These are phyloP conservation scores for Ophiostoma perfectum DNA, from an alignment of 2,329 filamentous ascomycete genomes.

Conservation along the genomic window DNA sequence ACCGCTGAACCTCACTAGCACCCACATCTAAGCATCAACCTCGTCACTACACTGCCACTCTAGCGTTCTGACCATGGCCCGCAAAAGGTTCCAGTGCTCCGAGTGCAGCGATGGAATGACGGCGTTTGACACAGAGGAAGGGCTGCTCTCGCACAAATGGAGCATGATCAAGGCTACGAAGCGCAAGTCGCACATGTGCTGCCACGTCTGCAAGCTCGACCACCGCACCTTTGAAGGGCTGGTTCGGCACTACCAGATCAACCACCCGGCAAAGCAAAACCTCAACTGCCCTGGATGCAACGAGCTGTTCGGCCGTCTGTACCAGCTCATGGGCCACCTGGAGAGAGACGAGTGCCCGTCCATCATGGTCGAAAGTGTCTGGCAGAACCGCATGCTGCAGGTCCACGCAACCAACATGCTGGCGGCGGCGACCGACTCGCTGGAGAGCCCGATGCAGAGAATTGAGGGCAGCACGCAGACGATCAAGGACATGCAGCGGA, in stretches of 20 bases:
- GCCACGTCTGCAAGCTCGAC: constrained; percentile 36
- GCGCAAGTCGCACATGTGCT: constrained; percentile 34
- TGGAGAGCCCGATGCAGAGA: neutral
- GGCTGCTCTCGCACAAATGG: constrained; percentile 30
- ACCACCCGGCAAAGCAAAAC: constrained; percentile 38
- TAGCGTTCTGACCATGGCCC: neutral
- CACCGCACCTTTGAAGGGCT: constrained; percentile 35
- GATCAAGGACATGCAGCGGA: neutral
- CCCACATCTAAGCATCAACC: neutral
- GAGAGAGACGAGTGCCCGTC: constrained; percentile 39
- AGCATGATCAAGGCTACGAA: constrained; percentile 28
- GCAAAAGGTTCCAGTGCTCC: constrained; percentile 22
- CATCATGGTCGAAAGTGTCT: constrained; percentile 30
- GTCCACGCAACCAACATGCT: constrained; percentile 33
- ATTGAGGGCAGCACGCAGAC: constrained; percentile 3
- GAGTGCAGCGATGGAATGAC: constrained; percentile 25
- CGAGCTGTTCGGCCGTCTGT: constrained; percentile 35
- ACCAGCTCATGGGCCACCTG: constrained; percentile 42
- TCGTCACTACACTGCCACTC: too few species aligned
- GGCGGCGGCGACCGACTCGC: constrained; percentile 25
- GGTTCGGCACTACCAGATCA: constrained; percentile 35
- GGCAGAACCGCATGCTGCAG: constrained; percentile 29
- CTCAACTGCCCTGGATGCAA: constrained; percentile 46
- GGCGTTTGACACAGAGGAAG: constrained; percentile 26
- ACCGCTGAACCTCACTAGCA: neutral